phyloP scores from a whole-genome alignment of 495 filamentous ascomycete genomes.

The Xylaria venustula region DNA sequence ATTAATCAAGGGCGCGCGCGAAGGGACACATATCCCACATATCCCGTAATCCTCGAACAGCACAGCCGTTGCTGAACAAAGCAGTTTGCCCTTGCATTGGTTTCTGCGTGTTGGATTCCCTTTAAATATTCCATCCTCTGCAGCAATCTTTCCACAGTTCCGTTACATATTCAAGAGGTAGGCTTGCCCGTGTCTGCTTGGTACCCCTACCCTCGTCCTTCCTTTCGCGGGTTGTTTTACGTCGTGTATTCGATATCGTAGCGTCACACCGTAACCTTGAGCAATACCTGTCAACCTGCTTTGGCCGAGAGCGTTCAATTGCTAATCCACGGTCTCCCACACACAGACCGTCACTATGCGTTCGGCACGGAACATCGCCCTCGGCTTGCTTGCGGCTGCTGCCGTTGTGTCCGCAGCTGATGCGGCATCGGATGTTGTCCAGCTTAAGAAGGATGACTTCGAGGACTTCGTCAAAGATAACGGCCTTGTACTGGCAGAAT shows the following conservation, averaged over 20 bases:
- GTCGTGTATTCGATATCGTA: not conserved
- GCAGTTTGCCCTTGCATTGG: not conserved
- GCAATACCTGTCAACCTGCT: not conserved
- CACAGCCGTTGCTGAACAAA: slow-evolving; percentile 20
- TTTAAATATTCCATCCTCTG: not conserved
- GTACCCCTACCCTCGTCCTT: not conserved
- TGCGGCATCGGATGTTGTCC: slow-evolving; percentile 69
- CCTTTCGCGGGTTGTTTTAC: not conserved
- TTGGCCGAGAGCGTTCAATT: not conserved
- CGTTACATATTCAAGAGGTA: slow-evolving; percentile 9
- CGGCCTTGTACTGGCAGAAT: slow-evolving; percentile 77
- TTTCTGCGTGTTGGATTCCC: not conserved
- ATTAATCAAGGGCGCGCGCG: slow-evolving; percentile 18
- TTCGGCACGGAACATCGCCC: slow-evolving; percentile 46
- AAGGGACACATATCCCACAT: slow-evolving; percentile 36
- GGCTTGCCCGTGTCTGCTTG: not conserved
- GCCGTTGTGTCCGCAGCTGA: slow-evolving; percentile 58
- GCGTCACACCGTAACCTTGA: not conserved
- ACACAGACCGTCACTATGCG: slow-evolving; percentile 49
- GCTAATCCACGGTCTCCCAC: slow-evolving; percentile 14
- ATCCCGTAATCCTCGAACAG: slow-evolving; percentile 18
- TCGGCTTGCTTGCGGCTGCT: slow-evolving; percentile 61
- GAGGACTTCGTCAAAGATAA: slow-evolving; percentile 79
- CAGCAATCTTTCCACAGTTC: not conserved
- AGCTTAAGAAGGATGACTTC: slow-evolving; percentile 84